A percentile compares a stretch with the other conserved stretches of the same genome.
Conservation (phyloP, 805 yeast species). For the Saccharomycopsis oosterbeekiorum region DNA sequence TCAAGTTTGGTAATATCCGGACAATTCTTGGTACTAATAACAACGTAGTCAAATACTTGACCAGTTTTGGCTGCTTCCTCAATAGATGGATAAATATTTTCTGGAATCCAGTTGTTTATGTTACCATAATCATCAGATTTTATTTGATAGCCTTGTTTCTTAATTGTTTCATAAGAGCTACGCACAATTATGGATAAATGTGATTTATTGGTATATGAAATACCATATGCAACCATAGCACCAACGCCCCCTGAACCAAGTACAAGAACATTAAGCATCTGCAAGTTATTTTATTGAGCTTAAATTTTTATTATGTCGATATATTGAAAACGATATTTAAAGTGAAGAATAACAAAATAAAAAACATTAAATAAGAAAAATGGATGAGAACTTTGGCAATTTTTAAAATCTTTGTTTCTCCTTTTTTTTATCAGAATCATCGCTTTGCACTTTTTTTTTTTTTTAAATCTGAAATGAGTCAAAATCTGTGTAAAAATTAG, state of each 20-base stretch:
- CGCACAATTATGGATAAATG: constrained; percentile 54
- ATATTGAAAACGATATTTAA: no score
- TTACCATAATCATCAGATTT: constrained; percentile 55
- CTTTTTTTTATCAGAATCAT: not conserved
- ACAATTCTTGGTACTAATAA: constrained; percentile 55
- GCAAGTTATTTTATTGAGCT: not conserved
- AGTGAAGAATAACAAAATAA: not conserved
- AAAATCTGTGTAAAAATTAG: not conserved
- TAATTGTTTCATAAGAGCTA: constrained; percentile 48
- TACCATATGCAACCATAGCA: constrained; percentile 57
- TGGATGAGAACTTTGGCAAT: not conserved
- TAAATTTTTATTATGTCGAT: no score
- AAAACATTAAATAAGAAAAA: not conserved
- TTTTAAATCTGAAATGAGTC: not conserved
- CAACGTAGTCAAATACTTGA: constrained; percentile 42
- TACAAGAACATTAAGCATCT: constrained; percentile 22
- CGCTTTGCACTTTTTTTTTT: not conserved
- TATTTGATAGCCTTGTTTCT: constrained; percentile 44
- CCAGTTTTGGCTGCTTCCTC: constrained; percentile 31
- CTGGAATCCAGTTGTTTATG: constrained; percentile 44
- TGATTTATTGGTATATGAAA: constrained; percentile 38
- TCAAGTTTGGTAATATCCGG: constrained; percentile 53
- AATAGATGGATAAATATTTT: constrained; percentile 33
- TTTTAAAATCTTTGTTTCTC: not conserved
- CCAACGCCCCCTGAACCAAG: constrained; percentile 88